Conservation (phyloP, 805 yeast genomes). For the Wickerhamiella parazyma region DNA sequence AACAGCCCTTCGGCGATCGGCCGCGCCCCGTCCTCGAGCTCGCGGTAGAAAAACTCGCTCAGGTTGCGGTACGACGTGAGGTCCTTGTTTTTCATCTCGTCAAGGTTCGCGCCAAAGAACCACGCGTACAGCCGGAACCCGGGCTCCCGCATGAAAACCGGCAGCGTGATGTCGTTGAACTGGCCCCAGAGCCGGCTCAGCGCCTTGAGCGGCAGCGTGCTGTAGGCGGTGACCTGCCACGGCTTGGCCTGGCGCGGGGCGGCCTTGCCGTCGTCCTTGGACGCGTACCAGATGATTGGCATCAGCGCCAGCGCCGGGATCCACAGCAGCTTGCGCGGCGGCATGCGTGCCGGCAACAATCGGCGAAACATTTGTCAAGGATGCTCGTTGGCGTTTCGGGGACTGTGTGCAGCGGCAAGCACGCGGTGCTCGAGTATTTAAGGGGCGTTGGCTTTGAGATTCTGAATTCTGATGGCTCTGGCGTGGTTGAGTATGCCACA, state of each 20-base stretch:
- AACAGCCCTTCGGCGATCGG: slow-evolving; percentile 56
- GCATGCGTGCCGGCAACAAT: slow-evolving; percentile 5
- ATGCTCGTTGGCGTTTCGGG: slow-evolving; percentile 75
- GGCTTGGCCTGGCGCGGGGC: slow-evolving; percentile 43
- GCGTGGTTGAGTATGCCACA: slow-evolving; percentile 49
- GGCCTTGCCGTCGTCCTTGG: neutral
- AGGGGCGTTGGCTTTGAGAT: slow-evolving; percentile 38
- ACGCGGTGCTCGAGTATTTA: slow-evolving; percentile 47
- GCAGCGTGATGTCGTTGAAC: slow-evolving; percentile 68
- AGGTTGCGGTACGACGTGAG: slow-evolving; percentile 62
- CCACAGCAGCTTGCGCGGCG: neutral
- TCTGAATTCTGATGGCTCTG: slow-evolving; percentile 26
- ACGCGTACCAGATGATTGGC: neutral
- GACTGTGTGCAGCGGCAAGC: slow-evolving; percentile 50
- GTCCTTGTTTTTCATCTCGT: slow-evolving; percentile 78
- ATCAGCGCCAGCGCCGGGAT: neutral
- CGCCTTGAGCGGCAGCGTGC: slow-evolving; percentile 81
- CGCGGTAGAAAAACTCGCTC: slow-evolving; percentile 83
- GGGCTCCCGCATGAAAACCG: slow-evolving; percentile 76
- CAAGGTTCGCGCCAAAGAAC: slow-evolving; percentile 75
- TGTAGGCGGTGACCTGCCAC: slow-evolving; percentile 82
- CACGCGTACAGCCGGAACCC: slow-evolving; percentile 66
- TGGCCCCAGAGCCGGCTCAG: slow-evolving; percentile 91
- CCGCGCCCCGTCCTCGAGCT: slow-evolving; percentile 61
- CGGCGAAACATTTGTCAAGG: neutral